Evolutionary conservation across 305 asterid genomes (phyloP), one percentile per base, ranked within the genome.

Genomic region (Fraxinus nigra): DNA sequence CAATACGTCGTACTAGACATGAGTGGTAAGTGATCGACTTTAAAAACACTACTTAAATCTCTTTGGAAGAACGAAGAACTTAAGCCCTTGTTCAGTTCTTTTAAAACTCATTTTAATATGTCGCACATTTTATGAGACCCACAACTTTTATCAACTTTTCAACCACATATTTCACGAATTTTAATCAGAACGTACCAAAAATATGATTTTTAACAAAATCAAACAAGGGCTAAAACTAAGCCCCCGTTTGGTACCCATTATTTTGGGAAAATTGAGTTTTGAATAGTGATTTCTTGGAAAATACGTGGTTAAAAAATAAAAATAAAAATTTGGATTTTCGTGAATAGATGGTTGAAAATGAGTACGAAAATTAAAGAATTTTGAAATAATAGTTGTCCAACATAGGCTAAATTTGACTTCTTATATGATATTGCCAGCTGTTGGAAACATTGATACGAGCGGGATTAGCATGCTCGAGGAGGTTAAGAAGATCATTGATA

Each of bases 381-480:
- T 38, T 8, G 48, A 38, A 38, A 8, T 38, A 9, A 38, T 38
- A 9, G 3, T 38, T 2, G 48, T 38, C 14, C 3, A 38, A 8
- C 14, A 38, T 0, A 0, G 14, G 48, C 51, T 40, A 10, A 40
- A 40, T 33, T 26, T 30, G 11, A 33, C 11, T 78, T 75, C 35
- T 73, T 11, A 63, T 77, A 11, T 54, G 43, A 1, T 79, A 86
- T 67, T 77, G 35, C 77, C 91, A 95, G 99, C 97, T 37, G 92
- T 95, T 3, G 99, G 94, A 13, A 95, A 94, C 91, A 94, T 95
- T 11, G 99, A 95, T 75, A 95, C 99, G 24, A 95, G 99, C 33
- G 99, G 99, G 79, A 92, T 95, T 38, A 89, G 93, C 89, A 94
- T 95, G 99, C 80, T 94, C 7, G 92, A 95, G 34, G 99, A 95